Percentiles rank a stretch among this genome's conserved stretches.
These are phyloP conservation scores for Microthlaspi erraticum DNA, from an alignment of 345 rosid species.

Conservation along the genomic window DNA sequence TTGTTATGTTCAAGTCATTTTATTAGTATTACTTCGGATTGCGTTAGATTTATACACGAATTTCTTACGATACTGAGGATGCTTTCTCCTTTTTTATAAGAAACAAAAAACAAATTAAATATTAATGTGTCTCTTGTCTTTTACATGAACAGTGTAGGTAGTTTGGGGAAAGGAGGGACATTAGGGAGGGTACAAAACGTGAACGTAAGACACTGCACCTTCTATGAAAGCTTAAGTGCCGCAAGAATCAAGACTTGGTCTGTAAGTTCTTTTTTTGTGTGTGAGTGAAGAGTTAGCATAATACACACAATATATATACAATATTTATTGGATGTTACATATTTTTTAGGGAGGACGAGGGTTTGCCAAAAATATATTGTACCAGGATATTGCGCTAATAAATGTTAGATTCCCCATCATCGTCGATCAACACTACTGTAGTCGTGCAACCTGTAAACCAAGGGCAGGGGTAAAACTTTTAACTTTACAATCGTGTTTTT, in stretches of 20 bases:
- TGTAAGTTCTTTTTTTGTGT: constrained; percentile 2
- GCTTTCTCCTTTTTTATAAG: too few relatives aligned
- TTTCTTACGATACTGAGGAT: too few relatives aligned
- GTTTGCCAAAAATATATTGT: constrained; percentile 28
- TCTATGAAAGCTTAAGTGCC: constrained; percentile 13
- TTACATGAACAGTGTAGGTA: constrained; percentile 22
- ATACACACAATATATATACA: background rate
- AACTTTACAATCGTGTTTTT: background rate
- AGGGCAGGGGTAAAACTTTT: background rate
- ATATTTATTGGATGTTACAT: background rate
- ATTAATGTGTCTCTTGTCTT: background rate
- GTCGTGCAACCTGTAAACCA: background rate
- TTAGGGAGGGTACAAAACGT: constrained; percentile 27
- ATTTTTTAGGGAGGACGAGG: constrained; percentile 34
- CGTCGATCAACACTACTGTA: constrained; percentile 30
- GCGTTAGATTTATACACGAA: too few relatives aligned
- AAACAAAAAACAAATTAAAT: too few relatives aligned
- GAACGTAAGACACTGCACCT: constrained; percentile 15
- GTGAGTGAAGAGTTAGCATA: background rate
- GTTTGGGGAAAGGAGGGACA: constrained; percentile 22
- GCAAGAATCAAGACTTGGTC: constrained; percentile 40
- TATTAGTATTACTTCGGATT: too few relatives aligned
- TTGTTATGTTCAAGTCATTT: too few relatives aligned
- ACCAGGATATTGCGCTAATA: constrained; percentile 15
- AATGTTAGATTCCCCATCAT: constrained; percentile 18